These are phyloP conservation scores for Moesziomyces sp. DNA, from an alignment of 1,284 basidiomycete genomes.

Conservation along the genomic window DNA sequence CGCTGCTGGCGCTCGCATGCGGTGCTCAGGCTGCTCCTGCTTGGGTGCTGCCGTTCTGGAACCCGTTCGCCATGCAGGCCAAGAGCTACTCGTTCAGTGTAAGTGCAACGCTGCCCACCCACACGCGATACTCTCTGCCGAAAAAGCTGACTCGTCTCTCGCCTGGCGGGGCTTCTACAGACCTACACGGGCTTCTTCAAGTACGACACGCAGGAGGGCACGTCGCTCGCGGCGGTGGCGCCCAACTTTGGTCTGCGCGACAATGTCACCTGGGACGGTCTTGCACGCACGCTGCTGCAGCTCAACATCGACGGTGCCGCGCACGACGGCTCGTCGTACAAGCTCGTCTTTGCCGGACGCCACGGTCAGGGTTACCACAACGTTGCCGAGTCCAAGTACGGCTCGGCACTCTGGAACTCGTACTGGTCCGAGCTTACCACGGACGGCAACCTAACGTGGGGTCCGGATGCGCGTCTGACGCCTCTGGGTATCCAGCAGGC, in stretches of 20 bases:
- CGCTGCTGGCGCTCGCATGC: slow-evolving; percentile 22
- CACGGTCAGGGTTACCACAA: slow-evolving; percentile 56
- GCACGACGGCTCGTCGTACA: slow-evolving; percentile 37
- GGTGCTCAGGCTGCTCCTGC: slow-evolving; percentile 31
- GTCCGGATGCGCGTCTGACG: slow-evolving; percentile 46
- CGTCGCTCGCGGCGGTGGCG: slow-evolving; percentile 40
- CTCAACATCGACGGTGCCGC: slow-evolving; percentile 29
- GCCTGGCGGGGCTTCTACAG: neutral
- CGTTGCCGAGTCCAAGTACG: slow-evolving; percentile 47
- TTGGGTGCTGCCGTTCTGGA: slow-evolving; percentile 11
- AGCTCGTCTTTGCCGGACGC: slow-evolving; percentile 45
- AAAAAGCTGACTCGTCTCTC: neutral
- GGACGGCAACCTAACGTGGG: slow-evolving; percentile 46
- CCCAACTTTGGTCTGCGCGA: slow-evolving; percentile 47
- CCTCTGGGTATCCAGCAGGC: slow-evolving; percentile 47
- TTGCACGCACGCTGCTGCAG: slow-evolving; percentile 18
- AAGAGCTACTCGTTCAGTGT: slow-evolving; percentile 40
- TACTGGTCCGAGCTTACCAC: slow-evolving; percentile 41
- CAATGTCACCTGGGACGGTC: slow-evolving; percentile 37
- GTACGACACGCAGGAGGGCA: slow-evolving; percentile 29
- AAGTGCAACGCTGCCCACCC: neutral
- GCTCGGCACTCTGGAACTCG: slow-evolving; percentile 38
- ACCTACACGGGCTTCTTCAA: slow-evolving; percentile 47
- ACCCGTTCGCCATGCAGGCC: slow-evolving; percentile 31
- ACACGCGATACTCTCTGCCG: neutral